Percentiles rank a stretch among this genome's conserved stretches.
phyloP scores from a whole-genome alignment of 345 rosid genomes.

The Carallia brachiata region DNA sequence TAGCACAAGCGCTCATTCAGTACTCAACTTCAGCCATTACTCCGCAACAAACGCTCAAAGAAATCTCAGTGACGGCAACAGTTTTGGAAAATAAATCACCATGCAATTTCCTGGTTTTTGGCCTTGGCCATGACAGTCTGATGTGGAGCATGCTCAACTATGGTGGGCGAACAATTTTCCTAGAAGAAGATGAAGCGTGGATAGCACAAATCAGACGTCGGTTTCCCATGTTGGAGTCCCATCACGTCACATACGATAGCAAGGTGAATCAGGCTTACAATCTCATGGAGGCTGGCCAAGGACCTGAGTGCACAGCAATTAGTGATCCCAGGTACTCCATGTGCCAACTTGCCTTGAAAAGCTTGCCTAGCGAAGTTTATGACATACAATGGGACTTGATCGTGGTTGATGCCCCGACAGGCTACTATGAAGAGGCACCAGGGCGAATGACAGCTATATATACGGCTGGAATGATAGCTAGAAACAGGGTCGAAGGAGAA shows the following conservation, averaged over 20 bases:
- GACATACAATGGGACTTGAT: slow-evolving; percentile 26
- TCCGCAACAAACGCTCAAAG: slow-evolving; percentile 78
- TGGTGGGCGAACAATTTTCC: slow-evolving; percentile 79
- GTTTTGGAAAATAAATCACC: slow-evolving; percentile 68
- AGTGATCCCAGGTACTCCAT: slow-evolving; percentile 66
- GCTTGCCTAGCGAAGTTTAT: slow-evolving; percentile 74
- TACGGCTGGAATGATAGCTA: slow-evolving; percentile 90
- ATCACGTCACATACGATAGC: slow-evolving; percentile 73
- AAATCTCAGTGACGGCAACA: slow-evolving; percentile 57
- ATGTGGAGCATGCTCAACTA: slow-evolving; percentile 89
- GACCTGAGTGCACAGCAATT: slow-evolving; percentile 66
- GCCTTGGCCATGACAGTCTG: slow-evolving; percentile 85
- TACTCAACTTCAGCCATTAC: slow-evolving; percentile 81
- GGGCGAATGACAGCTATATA: slow-evolving; percentile 5
- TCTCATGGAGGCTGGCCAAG: slow-evolving; percentile 67
- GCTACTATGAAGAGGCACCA: too few species aligned
- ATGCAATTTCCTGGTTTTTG: slow-evolving; percentile 89
- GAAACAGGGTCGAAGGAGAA: slow-evolving; percentile 63
- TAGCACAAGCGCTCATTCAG: slow-evolving; percentile 71
- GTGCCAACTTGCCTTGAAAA: slow-evolving; percentile 82
- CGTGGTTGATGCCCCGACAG: too few species aligned
- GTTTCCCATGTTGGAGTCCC: slow-evolving; percentile 66
- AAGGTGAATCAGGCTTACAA: slow-evolving; percentile 67
- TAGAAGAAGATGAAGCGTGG: slow-evolving; percentile 92
- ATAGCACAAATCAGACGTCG: slow-evolving; percentile 59